phyloP scores from a whole-genome alignment of 169 alveolate genomes.

The Eimeria praecox region DNA sequence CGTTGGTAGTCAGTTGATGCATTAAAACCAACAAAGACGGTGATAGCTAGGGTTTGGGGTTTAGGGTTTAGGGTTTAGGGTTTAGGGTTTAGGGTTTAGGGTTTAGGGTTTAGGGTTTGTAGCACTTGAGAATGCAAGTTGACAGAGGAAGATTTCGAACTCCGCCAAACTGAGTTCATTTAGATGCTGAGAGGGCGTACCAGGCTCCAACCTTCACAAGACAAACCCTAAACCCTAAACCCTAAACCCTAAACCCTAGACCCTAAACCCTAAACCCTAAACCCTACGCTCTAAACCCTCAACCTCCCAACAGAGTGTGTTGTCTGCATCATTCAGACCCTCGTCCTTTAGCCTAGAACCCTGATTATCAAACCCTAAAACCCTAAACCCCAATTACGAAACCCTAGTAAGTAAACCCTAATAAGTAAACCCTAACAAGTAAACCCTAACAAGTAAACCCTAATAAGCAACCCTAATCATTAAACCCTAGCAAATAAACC shows the following conservation, averaged over 20 bases:
- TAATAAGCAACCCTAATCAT: background rate
- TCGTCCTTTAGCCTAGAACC: background rate
- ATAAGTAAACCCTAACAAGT: background rate
- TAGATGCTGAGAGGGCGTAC: slow-evolving; percentile 36
- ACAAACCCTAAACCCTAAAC: slow-evolving; percentile 18
- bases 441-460: background rate
- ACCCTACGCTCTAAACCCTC: background rate
- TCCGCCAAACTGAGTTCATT: slow-evolving; percentile 38
- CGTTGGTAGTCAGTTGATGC: background rate
- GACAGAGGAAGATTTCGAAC: slow-evolving; percentile 66
- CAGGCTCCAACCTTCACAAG: slow-evolving; percentile 20
- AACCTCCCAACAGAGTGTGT: too few relatives aligned
- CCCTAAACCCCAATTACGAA: background rate
- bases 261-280: slow-evolving; percentile 30
- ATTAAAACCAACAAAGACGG: background rate
- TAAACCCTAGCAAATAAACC: background rate
- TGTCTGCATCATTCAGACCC: background rate
- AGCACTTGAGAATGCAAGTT: slow-evolving; percentile 50
- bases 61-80: background rate
- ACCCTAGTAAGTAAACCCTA: background rate
- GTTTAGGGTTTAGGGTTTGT: slow-evolving; percentile 36
- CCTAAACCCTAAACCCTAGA: slow-evolving; percentile 40
- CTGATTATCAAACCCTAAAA: background rate
- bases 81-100: slow-evolving; percentile 32
- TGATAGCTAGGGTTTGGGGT: background rate